Evolutionary conservation across 1,139 yeast species (phyloP).

Genomic region (Hyphopichia fennica): DNA sequence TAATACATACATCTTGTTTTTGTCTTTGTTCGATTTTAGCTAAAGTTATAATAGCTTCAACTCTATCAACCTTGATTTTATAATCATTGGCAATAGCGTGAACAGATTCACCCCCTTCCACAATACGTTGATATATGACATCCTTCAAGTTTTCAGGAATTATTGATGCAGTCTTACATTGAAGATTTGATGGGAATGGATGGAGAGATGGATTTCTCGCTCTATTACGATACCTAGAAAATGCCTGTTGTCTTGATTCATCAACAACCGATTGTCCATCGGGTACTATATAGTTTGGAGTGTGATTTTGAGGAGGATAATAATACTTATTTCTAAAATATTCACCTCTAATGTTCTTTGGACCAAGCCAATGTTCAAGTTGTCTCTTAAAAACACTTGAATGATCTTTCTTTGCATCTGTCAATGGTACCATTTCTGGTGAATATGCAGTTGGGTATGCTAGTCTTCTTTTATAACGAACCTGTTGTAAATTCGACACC

Average conservation of each 20-base stretch:
- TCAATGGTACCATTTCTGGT: constrained; percentile 23
- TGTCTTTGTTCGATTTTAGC: constrained; percentile 62
- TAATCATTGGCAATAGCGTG: constrained; percentile 80
- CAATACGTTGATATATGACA: constrained; percentile 58
- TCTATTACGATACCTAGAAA: constrained; percentile 12
- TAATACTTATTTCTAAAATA: constrained; percentile 75
- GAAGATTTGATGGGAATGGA: constrained; percentile 79
- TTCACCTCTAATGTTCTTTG: constrained; percentile 80
- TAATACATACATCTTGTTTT: constrained; percentile 58
- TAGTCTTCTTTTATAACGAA: constrained; percentile 23
- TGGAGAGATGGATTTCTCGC: constrained; percentile 42
- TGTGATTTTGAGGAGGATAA: constrained; percentile 68
- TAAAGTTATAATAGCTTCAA: constrained; percentile 80
- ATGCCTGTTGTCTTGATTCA: background rate
- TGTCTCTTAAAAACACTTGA: constrained; percentile 27
- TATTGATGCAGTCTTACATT: constrained; percentile 65
- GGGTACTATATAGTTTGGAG: constrained; percentile 73
- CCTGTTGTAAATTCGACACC: constrained; percentile 13
- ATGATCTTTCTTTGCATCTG: constrained; percentile 33
- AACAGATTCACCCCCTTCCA: constrained; percentile 50
- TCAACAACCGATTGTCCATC: constrained; percentile 44
- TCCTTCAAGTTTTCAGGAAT: constrained; percentile 59
- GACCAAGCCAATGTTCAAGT: constrained; percentile 70
- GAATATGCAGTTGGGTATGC: constrained; percentile 29
- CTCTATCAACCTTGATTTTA: constrained; percentile 79